Evolutionary conservation across 1,284 basidiomycete species (phyloP).

Genomic region (Sanghuangporus weigelae): DNA sequence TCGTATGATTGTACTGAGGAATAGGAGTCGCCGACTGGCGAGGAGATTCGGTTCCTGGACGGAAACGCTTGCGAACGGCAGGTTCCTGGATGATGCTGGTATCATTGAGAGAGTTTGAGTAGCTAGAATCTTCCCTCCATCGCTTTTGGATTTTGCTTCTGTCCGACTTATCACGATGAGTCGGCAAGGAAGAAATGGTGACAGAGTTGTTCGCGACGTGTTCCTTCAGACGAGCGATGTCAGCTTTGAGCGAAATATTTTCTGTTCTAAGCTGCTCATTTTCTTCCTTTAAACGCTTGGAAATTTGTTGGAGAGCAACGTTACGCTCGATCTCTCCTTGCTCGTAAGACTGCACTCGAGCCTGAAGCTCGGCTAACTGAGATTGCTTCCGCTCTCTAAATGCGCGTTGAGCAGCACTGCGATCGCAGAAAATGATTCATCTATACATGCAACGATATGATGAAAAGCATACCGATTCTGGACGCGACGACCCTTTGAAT

Average conservation of each 20-base stretch:
- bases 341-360: conserved; percentile 81
- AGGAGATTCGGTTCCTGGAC: conserved; percentile 30
- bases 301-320: conserved; percentile 79
- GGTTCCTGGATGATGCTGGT: conserved; percentile 23
- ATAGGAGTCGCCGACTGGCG: conserved; percentile 21
- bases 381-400: conserved; percentile 89
- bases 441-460: not conserved
- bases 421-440: conserved; percentile 1
- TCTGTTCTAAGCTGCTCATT: conserved; percentile 69
- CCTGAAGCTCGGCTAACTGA: conserved; percentile 86
- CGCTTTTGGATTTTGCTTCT: conserved; percentile 42
- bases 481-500: conserved; percentile 60
- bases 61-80: conserved; percentile 43
- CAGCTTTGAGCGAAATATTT: conserved; percentile 57
- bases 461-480: conserved; percentile 60
- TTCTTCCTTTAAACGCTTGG: conserved; percentile 84
- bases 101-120: conserved; percentile 25
- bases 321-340: conserved; percentile 88
- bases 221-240: conserved; percentile 47
- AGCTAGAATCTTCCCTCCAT: conserved; percentile 43
- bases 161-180: not conserved
- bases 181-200: conserved; percentile 18
- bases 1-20: conserved; percentile 11
- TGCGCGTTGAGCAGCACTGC: conserved; percentile 84
- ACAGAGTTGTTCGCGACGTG: conserved; percentile 33